Evolutionary conservation across 148 eudicot species (phyloP), one percentile per base, ranked within the genome.

Genomic region (Nepenthes mirabilis): DNA sequence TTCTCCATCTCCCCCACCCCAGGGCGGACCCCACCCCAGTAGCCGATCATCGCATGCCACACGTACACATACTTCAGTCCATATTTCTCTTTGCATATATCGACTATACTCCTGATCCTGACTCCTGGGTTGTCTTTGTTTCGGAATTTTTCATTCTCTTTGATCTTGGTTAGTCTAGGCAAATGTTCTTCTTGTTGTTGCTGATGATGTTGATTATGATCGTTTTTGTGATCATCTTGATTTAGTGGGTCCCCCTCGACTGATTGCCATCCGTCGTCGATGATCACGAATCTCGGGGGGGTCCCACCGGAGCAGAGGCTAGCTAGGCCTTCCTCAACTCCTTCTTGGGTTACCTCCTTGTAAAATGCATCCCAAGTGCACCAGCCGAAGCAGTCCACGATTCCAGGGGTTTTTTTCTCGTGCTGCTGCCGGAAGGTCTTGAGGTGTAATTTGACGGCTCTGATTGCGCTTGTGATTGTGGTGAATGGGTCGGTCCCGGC

Each of bases 351-450:
- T 34, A 89, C 96, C 34, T 89, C 81, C 56, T 81, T 89, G 67
- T 89, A 89, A 67, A 89, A 89, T n/a, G 96, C 96, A 68, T 89
- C 96, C 96, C 96, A 89, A 1, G 96, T 89, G 68, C 96, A 89
- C 96, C 96, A 89, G 51, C 96, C 96, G 36, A 89, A 89, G 55
- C 70, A 85, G 65, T 85, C 93, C 33, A 85, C 68, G 45, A 85
- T 81, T 5, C 83, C 83, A 1, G 96, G 90, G 11, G 83, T 40
- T 64, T 76, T 74, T 74, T 89, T 89, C 71, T 89, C 96, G 36
- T 83, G 77, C 0, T 85, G 74, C 40, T 75, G 85, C 69, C 80
- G 65, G 60, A 88, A 88, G 14, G 85, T 81, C 58, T 79, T 74
- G 36, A 88, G 83, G 55, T 88, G 96, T 8, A 45, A 72, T 58